phyloP scores from a whole-genome alignment of 805 yeast species.

The Candida ponderosae region DNA sequence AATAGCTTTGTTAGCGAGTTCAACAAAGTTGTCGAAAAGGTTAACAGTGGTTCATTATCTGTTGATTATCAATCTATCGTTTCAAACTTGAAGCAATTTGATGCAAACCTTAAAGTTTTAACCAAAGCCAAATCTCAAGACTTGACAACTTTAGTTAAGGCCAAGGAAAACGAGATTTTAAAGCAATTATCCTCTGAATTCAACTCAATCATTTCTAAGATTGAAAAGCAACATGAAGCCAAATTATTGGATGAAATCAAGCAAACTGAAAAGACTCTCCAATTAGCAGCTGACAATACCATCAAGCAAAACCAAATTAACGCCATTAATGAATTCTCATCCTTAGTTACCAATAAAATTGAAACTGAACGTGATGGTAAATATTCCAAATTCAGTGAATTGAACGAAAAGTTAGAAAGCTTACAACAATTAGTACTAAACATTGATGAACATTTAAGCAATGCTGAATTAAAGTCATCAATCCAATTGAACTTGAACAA shows the following conservation, averaged over 20 bases:
- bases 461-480: slow-evolving; percentile 30
- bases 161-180: slow-evolving; percentile 50
- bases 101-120: slow-evolving; percentile 12
- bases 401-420: slow-evolving; percentile 44
- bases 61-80: slow-evolving; percentile 8
- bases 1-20: slow-evolving; percentile 17
- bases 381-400: slow-evolving; percentile 56
- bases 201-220: slow-evolving; percentile 48
- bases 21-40: slow-evolving; percentile 12
- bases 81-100: slow-evolving; percentile 11
- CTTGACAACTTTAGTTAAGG: slow-evolving; percentile 12
- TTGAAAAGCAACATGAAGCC: slow-evolving; percentile 51
- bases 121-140: slow-evolving; percentile 5
- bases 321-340: slow-evolving; percentile 60
- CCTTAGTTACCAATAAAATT: slow-evolving; percentile 47
- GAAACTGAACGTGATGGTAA: slow-evolving; percentile 75
- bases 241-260: slow-evolving; percentile 58
- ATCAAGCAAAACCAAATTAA: slow-evolving; percentile 59
- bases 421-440: slow-evolving; percentile 46
- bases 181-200: slow-evolving; percentile 53
- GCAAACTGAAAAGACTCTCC: slow-evolving; percentile 55
- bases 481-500: slow-evolving; percentile 37
- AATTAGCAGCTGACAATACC: slow-evolving; percentile 68
- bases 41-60: slow-evolving; percentile 15
- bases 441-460: slow-evolving; percentile 28